Conservation (phyloP, 169 alveolate genomes). For the Plasmodium fragile region DNA sequence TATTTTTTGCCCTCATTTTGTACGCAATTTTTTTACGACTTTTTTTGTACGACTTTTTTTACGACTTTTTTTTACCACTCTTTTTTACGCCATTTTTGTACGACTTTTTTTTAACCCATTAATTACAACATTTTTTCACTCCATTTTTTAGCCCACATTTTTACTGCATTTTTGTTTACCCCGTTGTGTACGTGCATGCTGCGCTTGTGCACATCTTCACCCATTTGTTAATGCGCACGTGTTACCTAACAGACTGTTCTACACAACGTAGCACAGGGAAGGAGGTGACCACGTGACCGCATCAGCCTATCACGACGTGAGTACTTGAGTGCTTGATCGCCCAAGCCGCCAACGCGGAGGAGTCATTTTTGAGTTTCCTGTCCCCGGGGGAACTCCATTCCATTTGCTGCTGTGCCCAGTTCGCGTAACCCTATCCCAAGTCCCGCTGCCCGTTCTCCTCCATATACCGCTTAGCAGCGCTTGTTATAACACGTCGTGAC, state of each 20-base stretch:
- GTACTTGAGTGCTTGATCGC: not conserved
- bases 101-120: not conserved
- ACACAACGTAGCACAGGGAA: not conserved
- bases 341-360: not conserved
- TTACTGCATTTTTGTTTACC: not conserved
- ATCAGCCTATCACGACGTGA: not conserved
- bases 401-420: not conserved
- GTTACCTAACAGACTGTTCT: not conserved
- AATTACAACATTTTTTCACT: not conserved
- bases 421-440: not conserved
- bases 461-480: not conserved
- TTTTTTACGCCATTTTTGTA: not conserved
- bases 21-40: not conserved
- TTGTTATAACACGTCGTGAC: no score
- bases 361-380: not conserved
- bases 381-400: not conserved
- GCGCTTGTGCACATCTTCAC: not conserved
- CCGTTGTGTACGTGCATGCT: not conserved
- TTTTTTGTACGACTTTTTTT: no score
- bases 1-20: not conserved
- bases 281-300: not conserved
- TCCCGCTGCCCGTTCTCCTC: not conserved
- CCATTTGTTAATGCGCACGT: not conserved
- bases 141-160: not conserved
- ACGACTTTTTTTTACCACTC: not conserved